Percentiles rank a stretch among this genome's conserved stretches.
These are phyloP conservation scores for Trametopsis cervina DNA, from an alignment of 768 basidiomycete genomes.

Conservation along the genomic window DNA sequence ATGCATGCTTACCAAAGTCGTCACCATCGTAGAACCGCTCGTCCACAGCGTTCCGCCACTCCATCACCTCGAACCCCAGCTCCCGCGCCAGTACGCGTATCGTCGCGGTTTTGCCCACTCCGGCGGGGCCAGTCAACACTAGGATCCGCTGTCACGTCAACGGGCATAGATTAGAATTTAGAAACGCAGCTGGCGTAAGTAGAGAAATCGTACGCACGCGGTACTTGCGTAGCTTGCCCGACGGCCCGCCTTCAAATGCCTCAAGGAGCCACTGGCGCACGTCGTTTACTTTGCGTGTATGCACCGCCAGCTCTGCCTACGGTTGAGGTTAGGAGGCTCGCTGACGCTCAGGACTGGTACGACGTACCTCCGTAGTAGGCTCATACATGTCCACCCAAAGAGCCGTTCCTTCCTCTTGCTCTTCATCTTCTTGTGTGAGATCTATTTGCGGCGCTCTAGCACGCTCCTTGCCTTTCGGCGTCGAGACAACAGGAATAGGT, in stretches of 20 bases:
- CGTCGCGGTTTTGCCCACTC: constrained; percentile 86
- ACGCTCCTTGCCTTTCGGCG: constrained; percentile 21
- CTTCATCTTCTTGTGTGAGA: constrained; percentile 4
- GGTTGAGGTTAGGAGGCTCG: background rate
- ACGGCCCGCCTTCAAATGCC: constrained; percentile 62
- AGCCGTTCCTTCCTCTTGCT: background rate
- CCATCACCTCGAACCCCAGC: constrained; percentile 71
- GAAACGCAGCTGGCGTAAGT: background rate
- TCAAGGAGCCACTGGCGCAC: constrained; percentile 70
- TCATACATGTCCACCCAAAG: constrained; percentile 29
- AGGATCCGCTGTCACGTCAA: constrained; percentile 93
- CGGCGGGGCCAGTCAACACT: constrained; percentile 81
- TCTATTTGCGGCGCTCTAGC: constrained; percentile 1
- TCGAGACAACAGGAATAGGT: too few species aligned
- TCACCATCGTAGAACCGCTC: constrained; percentile 28
- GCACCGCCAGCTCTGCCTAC: constrained; percentile 72
- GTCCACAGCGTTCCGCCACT: constrained; percentile 73
- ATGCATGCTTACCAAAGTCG: constrained; percentile 1
- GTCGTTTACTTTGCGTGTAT: constrained; percentile 72
- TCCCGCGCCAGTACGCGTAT: constrained; percentile 69
- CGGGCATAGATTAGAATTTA: background rate
- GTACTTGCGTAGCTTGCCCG: constrained; percentile 61
- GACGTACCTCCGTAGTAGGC: constrained; percentile 22
- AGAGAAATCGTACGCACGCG: constrained; percentile 47
- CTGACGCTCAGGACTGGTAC: background rate